A percentile compares a stretch with the other conserved stretches of the same genome.
phyloP scores from a whole-genome alignment of 805 yeast genomes.

The Starmerella stellata region DNA sequence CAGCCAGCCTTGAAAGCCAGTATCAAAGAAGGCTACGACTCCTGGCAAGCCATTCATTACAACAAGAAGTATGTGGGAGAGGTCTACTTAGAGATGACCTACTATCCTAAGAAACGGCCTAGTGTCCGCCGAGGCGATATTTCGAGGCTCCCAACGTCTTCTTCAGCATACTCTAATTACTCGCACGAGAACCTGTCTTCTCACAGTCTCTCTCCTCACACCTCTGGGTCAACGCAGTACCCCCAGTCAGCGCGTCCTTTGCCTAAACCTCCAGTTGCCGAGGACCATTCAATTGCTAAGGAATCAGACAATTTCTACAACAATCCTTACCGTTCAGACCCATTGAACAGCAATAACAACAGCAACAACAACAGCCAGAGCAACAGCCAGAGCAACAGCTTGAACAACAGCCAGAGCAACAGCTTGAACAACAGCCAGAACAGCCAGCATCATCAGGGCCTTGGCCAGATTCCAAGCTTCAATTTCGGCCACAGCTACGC shows the following conservation, averaged over 20 bases:
- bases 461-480: not conserved
- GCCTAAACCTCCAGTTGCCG: not conserved
- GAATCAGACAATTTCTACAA: not conserved
- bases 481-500: not conserved
- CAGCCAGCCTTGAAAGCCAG: conserved; percentile 50
- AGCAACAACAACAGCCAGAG: not conserved
- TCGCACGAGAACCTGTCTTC: not conserved
- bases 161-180: too few relatives aligned
- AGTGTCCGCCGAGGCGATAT: too few relatives aligned
- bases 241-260: too few relatives aligned
- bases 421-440: too few relatives aligned
- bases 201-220: not conserved
- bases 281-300: not conserved
- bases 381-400: not conserved
- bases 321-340: not conserved
- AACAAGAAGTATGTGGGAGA: conserved; percentile 70
- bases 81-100: conserved; percentile 79
- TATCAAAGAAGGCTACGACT: conserved; percentile 59
- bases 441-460: not conserved
- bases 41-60: conserved; percentile 58
- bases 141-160: too few relatives aligned
- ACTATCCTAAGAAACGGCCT: conserved; percentile 37
- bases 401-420: not conserved
- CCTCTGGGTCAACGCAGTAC: too few relatives aligned
- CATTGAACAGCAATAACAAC: not conserved